Evolutionary conservation across 352 stramenopile genomes (phyloP), one percentile per base, ranked within the genome.

Genomic region (Elongisporangium anandrum): DNA sequence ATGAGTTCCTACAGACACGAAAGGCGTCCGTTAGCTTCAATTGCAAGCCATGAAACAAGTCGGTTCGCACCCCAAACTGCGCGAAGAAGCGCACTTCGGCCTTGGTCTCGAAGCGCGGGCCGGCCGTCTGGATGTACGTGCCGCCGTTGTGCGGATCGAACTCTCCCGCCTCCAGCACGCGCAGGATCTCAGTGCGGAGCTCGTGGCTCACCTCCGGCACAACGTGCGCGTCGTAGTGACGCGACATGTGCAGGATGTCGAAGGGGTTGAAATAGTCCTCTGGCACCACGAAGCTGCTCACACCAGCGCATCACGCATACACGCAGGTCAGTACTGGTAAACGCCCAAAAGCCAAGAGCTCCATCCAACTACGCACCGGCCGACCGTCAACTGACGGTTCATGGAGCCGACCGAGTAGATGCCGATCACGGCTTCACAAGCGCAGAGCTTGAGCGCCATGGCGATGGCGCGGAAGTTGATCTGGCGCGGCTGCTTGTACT

Each of bases 191-290:
- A 12, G 21, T 24, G 26, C 82, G 83, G 57, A 95, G 67, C 52
- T 73, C 66, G 3, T 57, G 15, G 52, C 63, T 68, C 52, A 88
- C 68, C 61, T 88, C 79, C 4, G 87, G 85, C 56, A 96, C 85
- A n/a, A 92, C 69, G 68, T 96, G 87, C 13, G 84, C 87, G 52
- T 92, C 81, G 63, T 95, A 91, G 63, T 91, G 69, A 38, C 70
- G 74, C 23, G 82, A 94, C 62, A 96, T 65, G 69, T 93, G 82
- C 50, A 93, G 65, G 59, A 94, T 90, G 67, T 94, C 73, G 55
- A 92, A 94, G 19, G 87, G 87, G 55, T 89, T 95, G 62, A 95
- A 96, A 63, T 85, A 96, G 71, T 96, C 88, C 26, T 96, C 80
- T 0, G 86, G 87, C 56, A 96, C 78, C 20, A 94, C 75, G 45